Conservation (phyloP, 768 basidiomycete genomes). For the Macrolepiota albuminosa region DNA sequence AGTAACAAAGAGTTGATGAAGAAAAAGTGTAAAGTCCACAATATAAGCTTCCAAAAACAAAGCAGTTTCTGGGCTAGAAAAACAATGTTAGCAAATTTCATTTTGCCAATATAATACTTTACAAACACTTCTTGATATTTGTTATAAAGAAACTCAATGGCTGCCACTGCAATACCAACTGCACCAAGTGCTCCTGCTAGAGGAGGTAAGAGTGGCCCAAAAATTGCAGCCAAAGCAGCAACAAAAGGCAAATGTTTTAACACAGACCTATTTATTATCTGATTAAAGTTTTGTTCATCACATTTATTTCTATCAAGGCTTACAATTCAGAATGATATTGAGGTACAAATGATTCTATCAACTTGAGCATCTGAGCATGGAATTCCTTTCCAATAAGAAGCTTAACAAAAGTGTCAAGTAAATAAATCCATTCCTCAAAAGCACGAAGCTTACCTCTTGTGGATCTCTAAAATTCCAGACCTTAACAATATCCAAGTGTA, state of each 20-base stretch:
- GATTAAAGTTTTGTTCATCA: not conserved
- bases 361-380: not conserved
- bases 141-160: not conserved
- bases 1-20: not conserved
- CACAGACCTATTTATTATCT: not conserved
- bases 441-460: not conserved
- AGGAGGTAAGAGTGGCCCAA: not conserved
- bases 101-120: too few species aligned
- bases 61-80: not conserved
- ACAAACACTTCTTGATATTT: conserved; percentile 1
- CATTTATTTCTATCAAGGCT: not conserved
- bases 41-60: conserved; percentile 2
- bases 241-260: not conserved
- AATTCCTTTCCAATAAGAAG: not conserved
- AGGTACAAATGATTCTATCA: not conserved
- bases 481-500: not conserved
- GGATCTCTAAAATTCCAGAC: conserved; percentile 6
- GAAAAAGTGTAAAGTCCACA: not conserved
- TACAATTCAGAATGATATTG: not conserved
- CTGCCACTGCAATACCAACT: not conserved
- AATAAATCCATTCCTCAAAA: not conserved
- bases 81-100: not conserved
- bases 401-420: not conserved
- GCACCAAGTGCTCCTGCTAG: not conserved
- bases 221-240: not conserved